Conservation (phyloP, 1,284 basidiomycete species). For the Malassezia arunalokei region DNA sequence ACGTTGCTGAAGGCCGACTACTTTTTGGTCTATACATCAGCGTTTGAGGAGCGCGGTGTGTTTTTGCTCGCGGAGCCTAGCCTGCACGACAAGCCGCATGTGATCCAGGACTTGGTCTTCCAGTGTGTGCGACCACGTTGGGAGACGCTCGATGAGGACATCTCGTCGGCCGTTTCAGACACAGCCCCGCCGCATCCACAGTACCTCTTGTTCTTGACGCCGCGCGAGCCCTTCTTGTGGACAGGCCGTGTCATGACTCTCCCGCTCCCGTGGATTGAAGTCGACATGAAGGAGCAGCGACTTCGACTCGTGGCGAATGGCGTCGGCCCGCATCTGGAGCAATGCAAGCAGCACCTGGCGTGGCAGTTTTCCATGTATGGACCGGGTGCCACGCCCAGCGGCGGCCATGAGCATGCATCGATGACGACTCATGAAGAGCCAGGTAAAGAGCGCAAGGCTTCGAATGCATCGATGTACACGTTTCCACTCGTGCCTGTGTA, state of each 20-base stretch:
- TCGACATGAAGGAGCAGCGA: slow-evolving; percentile 38
- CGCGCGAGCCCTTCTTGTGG: slow-evolving; percentile 81
- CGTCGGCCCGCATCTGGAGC: slow-evolving; percentile 60
- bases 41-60: slow-evolving; percentile 78
- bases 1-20: slow-evolving; percentile 75
- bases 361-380: slow-evolving; percentile 20
- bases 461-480: not conserved
- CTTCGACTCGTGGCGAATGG: slow-evolving; percentile 53
- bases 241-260: slow-evolving; percentile 66
- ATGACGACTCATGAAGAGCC: slow-evolving; percentile 46
- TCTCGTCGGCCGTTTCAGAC: not conserved
- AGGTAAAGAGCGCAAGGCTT: slow-evolving; percentile 26
- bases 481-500: slow-evolving; percentile 54
- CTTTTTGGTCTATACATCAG: slow-evolving; percentile 83
- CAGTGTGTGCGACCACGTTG: slow-evolving; percentile 54
- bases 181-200: slow-evolving; percentile 28
- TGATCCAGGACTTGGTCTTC: slow-evolving; percentile 67
- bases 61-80: slow-evolving; percentile 78
- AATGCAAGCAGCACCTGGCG: slow-evolving; percentile 67
- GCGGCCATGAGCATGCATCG: slow-evolving; percentile 26
- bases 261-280: slow-evolving; percentile 31
- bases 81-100: slow-evolving; percentile 69
- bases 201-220: slow-evolving; percentile 78
- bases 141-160: not conserved
- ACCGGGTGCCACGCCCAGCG: slow-evolving; percentile 1